Evolutionary conservation across 208 protist species (phyloP).

Genomic region (Crithidia mellificae): DNA sequence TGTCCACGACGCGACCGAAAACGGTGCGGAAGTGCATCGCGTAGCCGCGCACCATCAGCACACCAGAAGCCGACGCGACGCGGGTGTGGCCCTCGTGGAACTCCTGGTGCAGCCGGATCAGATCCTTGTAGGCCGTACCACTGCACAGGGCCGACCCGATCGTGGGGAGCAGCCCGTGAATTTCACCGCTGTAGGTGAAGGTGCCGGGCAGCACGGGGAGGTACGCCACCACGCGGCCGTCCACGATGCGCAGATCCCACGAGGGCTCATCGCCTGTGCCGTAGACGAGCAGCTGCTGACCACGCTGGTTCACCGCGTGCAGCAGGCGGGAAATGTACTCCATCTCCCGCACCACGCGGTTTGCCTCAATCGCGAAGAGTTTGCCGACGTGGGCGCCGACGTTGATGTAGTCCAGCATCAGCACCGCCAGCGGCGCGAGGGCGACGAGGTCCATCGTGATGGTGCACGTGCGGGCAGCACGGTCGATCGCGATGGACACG

Average conservation of each 20-base stretch:
- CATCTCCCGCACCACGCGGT: slow-evolving; percentile 70
- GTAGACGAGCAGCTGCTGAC: slow-evolving; percentile 78
- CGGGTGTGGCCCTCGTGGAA: slow-evolving; percentile 72
- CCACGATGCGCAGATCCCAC: slow-evolving; percentile 77
- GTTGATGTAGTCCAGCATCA: slow-evolving; percentile 84
- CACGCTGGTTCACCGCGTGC: slow-evolving; percentile 64
- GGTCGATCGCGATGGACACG: slow-evolving; percentile 59
- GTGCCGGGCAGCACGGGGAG: slow-evolving; percentile 79
- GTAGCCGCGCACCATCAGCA: slow-evolving; percentile 87
- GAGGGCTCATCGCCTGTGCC: slow-evolving; percentile 57
- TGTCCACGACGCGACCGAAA: slow-evolving; percentile 89
- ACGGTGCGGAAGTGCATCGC: slow-evolving; percentile 87
- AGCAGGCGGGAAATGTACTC: slow-evolving; percentile 82
- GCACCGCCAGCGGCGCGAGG: slow-evolving; percentile 76
- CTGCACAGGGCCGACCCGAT: slow-evolving; percentile 76
- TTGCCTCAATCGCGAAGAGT: slow-evolving; percentile 80
- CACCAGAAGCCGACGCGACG: slow-evolving; percentile 43
- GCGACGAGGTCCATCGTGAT: slow-evolving; percentile 74
- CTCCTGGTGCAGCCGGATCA: slow-evolving; percentile 87
- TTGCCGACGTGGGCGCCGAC: slow-evolving; percentile 85
- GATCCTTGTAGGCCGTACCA: slow-evolving; percentile 79
- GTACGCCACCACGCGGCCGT: slow-evolving; percentile 85
- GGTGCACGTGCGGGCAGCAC: slow-evolving; percentile 28
- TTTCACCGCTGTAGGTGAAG: slow-evolving; percentile 80
- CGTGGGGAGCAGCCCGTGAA: slow-evolving; percentile 87